Evolutionary conservation across 805 yeast species (phyloP), one percentile per base, ranked within the genome.

Genomic region (Peterozyma toletana): DNA sequence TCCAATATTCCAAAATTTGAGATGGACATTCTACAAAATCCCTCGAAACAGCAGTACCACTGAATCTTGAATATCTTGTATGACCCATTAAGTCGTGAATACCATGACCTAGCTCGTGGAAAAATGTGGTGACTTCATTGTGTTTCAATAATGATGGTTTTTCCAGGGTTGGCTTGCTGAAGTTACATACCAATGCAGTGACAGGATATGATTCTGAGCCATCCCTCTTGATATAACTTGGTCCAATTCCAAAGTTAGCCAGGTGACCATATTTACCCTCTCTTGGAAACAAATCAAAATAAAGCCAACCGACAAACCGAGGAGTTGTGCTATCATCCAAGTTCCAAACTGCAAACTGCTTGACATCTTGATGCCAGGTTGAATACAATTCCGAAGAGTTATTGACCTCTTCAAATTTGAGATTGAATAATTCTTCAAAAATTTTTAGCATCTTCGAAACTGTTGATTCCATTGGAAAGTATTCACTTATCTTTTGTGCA

Each of bases 11-110:
- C 53, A 87, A 68, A 80, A 87, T 77, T 66, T 87, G 96, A 1
- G 95, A 86, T 27, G 96, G 96, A 46, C 91, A 86, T 63, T 87
- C 96, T 40, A 87, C 95, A 64, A 87, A 87, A 64, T 87, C 96
- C 74, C 93, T 73, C 34, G 84, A 78, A 38, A 85, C 91, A 35
- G 75, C 68, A 30, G 90, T 81, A 17, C 95, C 95, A 56, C 78
- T 83, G 63, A 86, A 86, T 49, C 82, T 71, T 2, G 83, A 71
- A 51, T 75, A 79, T 46, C 66, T 67, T 27, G 90, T 82, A 48
- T 73, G 68, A 10, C 90, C 86, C 44, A 86, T 71, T 39, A 86
- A 63, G 51, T 79, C 83, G 62, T 87, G 96, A 45, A 87, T 83
- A 45, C 95, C 96, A 56, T 87, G 96, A 21, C 96, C 96, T 50